A percentile compares a stretch with the other conserved stretches of the same genome.
phyloP scores from a whole-genome alignment of 768 basidiomycete genomes.

The Suillus subalutaceus region DNA sequence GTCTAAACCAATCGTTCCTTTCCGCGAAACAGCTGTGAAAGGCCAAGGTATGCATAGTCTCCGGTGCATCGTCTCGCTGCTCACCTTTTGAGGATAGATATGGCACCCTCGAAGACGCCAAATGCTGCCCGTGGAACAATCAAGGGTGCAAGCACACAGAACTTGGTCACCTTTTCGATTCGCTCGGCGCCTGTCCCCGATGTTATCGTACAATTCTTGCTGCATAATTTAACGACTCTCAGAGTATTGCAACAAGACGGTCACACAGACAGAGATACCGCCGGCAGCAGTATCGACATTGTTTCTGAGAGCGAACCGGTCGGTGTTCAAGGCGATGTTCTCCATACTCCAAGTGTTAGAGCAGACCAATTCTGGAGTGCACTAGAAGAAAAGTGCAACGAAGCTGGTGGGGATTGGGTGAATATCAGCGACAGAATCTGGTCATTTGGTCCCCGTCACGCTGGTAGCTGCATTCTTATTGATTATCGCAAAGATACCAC shows the following conservation, averaged over 20 bases:
- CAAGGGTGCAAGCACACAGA: constrained; percentile 64
- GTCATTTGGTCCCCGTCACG: constrained; percentile 89
- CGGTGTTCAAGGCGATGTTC: constrained; percentile 58
- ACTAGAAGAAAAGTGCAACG: constrained; percentile 62
- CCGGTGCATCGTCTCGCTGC: constrained; percentile 4
- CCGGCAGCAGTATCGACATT: constrained; percentile 15
- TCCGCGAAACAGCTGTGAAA: constrained; percentile 91
- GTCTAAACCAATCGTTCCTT: constrained; percentile 96
- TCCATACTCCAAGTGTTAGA: constrained; percentile 63
- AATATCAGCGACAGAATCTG: constrained; percentile 73
- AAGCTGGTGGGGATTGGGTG: constrained; percentile 79
- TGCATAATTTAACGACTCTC: constrained; percentile 67
- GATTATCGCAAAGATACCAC: constrained; percentile 59
- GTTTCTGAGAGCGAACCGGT: constrained; percentile 41
- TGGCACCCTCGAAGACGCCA: constrained; percentile 79
- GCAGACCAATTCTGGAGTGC: constrained; percentile 82
- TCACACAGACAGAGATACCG: constrained; percentile 37
- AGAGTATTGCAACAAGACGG: constrained; percentile 60
- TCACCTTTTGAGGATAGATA: constrained; percentile 54
- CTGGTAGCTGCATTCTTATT: constrained; percentile 85
- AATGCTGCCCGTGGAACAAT: constrained; percentile 79
- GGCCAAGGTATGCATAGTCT: constrained; percentile 55
- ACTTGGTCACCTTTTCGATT: constrained; percentile 79
- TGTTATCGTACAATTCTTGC: constrained; percentile 73
- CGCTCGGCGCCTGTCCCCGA: constrained; percentile 81